Conservation (phyloP, 2,329 filamentous ascomycete genomes). For the Phaeosphaeria sp. region DNA sequence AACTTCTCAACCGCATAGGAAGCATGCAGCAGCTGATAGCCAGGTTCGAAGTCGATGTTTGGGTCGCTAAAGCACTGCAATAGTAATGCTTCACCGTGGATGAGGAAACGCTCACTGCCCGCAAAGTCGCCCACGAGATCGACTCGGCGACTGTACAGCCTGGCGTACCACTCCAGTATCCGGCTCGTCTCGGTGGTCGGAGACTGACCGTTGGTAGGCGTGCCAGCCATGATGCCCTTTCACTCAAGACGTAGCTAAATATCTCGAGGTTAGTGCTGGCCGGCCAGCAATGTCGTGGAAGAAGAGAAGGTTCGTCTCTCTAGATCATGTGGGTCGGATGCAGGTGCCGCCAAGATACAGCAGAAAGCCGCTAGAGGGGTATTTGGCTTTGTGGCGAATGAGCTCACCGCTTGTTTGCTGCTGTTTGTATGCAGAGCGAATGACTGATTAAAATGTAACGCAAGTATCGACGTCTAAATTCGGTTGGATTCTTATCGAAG, state of each 20-base stretch:
- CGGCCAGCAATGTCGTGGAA: slow-evolving; percentile 12
- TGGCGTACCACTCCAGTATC: slow-evolving; percentile 44
- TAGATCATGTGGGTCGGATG: slow-evolving; percentile 12
- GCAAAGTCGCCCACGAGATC: slow-evolving; percentile 76
- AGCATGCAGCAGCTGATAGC: slow-evolving; percentile 75
- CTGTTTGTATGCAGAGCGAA: slow-evolving; percentile 2
- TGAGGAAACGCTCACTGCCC: slow-evolving; percentile 73
- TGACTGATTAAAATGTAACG: background rate
- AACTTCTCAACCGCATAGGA: slow-evolving; percentile 73
- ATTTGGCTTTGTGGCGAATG: slow-evolving; percentile 12
- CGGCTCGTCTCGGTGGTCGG: slow-evolving; percentile 25
- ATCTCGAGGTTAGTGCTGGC: slow-evolving; percentile 7
- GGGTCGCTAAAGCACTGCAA: slow-evolving; percentile 67
- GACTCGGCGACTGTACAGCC: slow-evolving; percentile 45
- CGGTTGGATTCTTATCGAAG: slow-evolving; percentile 10
- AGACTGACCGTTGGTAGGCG: slow-evolving; percentile 15
- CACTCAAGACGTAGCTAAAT: slow-evolving; percentile 1
- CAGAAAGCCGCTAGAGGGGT: slow-evolving; percentile 21
- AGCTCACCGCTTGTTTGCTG: slow-evolving; percentile 10
- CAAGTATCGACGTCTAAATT: slow-evolving; percentile 3
- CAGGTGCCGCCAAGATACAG: slow-evolving; percentile 4
- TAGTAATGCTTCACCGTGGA: slow-evolving; percentile 77
- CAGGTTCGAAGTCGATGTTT: slow-evolving; percentile 68
- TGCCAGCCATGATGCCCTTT: slow-evolving; percentile 27
- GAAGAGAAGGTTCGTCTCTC: slow-evolving; percentile 15